Conservation (phyloP, 2,329 filamentous ascomycete genomes). For the Phaeosphaeriaceae sp. region DNA sequence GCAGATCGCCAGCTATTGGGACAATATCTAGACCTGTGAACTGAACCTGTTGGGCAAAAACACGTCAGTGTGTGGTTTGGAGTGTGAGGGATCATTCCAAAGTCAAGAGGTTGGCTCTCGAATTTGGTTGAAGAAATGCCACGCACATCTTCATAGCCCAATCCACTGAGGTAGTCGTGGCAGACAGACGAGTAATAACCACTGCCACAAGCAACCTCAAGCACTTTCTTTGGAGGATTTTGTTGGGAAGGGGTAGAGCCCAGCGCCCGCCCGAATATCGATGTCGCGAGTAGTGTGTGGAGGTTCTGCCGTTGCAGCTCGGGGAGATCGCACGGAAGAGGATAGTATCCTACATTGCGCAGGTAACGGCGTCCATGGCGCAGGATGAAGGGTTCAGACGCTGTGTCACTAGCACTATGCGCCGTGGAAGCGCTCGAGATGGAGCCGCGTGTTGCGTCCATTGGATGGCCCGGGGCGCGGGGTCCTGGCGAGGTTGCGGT, state of each 20-base stretch:
- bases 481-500: conserved; percentile 24
- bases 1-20: conserved; percentile 70
- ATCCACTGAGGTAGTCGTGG: conserved; percentile 76
- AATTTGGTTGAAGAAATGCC: neutral
- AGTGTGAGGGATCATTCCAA: neutral
- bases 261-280: conserved; percentile 81
- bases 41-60: conserved; percentile 54
- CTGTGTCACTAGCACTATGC: conserved; percentile 37
- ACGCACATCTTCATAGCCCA: conserved; percentile 67
- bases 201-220: conserved; percentile 88
- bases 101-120: neutral
- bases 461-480: conserved; percentile 28
- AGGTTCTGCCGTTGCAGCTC: conserved; percentile 90
- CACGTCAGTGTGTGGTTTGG: neutral
- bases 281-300: conserved; percentile 80
- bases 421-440: conserved; percentile 47
- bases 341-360: conserved; percentile 76
- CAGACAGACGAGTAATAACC: conserved; percentile 91
- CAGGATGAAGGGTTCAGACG: conserved; percentile 64
- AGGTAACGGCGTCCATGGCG: conserved; percentile 86
- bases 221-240: conserved; percentile 73
- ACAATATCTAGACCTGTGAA: conserved; percentile 87
- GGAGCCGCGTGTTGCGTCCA: conserved; percentile 49
- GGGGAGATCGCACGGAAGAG: conserved; percentile 85
- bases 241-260: conserved; percentile 73